Evolutionary conservation across 2,329 filamentous ascomycete species (phyloP), one percentile per base, ranked within the genome.

Genomic region (Xylariaceae sp.): DNA sequence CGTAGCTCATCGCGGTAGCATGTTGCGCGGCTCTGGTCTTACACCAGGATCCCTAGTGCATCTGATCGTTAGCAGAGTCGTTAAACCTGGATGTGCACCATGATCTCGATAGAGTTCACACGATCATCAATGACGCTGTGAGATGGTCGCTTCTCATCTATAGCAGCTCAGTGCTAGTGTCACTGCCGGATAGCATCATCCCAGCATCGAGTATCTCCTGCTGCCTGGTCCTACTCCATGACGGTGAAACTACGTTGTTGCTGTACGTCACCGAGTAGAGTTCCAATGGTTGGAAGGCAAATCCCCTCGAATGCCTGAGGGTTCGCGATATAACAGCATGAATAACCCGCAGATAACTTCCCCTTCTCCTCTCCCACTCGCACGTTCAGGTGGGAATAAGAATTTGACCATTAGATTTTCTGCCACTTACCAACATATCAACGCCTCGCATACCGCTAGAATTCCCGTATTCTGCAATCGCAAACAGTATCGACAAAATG

Each of bases 161-260:
- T 55, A 51, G 15, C 13, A 37, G 30, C n/a, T 54, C 45, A 35
- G 39, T 45, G 18, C 30, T 56, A 51, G 53, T 55, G 44, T 18
- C n/a, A 39, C 52, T 48, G 30, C 44, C 47, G 53, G 35, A 57
- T 55, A 53, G 51, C 59, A 63, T 61, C 51, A 63, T 59, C 56
- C 56, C 39, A 56, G 54, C 51, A 61, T 59, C 53, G 51, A 6
- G 11, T 17, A 44, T 55, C 51, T 13, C 11, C 44, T 47, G 10
- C 34, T 48, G 35, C 11, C 4, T 10, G 30, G 15, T 18, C 9
- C 15, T 49, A 55, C 44, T 53, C 48, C 15, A 63, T 61, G 59
- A 61, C 59, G 61, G 9, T 15, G 34, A 52, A 17, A 44, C 49
- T 53, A 63, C 59, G 59, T 63, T 55, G 59, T 35, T 30, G 34